These are phyloP conservation scores for Chenopodium suecicum DNA, from an alignment of 148 eudicot genomes.

Conservation along the genomic window DNA sequence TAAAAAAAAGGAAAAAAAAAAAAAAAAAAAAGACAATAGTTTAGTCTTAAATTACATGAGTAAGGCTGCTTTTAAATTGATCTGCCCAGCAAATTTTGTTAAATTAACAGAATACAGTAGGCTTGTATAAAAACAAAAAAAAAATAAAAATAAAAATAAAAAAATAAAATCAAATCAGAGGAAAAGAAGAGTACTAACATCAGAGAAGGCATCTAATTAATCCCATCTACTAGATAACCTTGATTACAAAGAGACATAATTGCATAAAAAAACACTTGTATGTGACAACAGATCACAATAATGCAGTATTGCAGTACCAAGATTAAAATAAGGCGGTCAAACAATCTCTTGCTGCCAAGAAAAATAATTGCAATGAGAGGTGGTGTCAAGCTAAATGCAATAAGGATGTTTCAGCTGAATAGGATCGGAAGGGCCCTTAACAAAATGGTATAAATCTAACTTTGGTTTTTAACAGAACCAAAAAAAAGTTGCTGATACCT, in stretches of 20 bases:
- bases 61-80: background rate
- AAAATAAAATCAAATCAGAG: too few species aligned
- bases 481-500: background rate
- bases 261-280: background rate
- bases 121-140: too few species aligned
- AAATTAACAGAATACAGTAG: background rate
- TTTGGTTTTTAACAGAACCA: background rate
- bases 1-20: too few species aligned
- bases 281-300: background rate
- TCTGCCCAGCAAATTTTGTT: background rate
- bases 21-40: too few species aligned
- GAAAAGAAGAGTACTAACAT: background rate
- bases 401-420: background rate
- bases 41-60: background rate
- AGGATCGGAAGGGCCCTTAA: background rate
- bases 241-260: background rate
- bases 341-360: background rate
- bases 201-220: background rate
- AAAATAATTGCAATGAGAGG: background rate
- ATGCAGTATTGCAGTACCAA: background rate
- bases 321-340: background rate
- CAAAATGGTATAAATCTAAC: background rate
- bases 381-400: slow-evolving; percentile 2
- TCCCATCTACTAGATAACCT: background rate
- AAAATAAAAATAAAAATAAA: too few species aligned